These are phyloP conservation scores for Cercospora berteroae DNA, from an alignment of 2,329 filamentous ascomycete species.

Conservation along the genomic window DNA sequence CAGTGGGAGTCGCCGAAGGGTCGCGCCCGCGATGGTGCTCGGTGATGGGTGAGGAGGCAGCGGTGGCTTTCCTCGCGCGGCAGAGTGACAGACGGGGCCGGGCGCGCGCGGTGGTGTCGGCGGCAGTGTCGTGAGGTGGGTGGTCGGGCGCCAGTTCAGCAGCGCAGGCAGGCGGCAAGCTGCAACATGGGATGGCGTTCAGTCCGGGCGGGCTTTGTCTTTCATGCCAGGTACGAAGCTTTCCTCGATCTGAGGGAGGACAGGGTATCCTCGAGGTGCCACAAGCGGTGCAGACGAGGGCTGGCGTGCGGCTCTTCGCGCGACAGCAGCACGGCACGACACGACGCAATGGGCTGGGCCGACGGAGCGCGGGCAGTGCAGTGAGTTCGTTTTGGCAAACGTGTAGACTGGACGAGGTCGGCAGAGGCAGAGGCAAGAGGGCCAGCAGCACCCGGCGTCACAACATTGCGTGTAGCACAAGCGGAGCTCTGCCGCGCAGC, in stretches of 20 bases:
- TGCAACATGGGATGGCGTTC: not conserved
- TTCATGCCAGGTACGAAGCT: constrained; percentile 10
- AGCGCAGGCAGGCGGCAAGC: not conserved
- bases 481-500: not conserved
- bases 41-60: not conserved
- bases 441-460: not conserved
- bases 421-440: not conserved
- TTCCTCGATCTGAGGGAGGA: constrained; percentile 9
- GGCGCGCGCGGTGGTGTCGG: not conserved
- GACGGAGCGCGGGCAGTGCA: not conserved
- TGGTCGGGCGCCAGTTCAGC: not conserved
- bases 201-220: constrained; percentile 2
- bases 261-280: constrained; percentile 3
- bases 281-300: not conserved
- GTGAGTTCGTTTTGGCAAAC: not conserved
- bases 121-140: not conserved
- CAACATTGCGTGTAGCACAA: not conserved
- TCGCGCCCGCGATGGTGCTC: not conserved
- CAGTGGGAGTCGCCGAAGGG: not conserved
- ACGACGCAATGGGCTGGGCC: not conserved
- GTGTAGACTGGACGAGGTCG: not conserved
- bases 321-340: not conserved
- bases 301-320: not conserved
- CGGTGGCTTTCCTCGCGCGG: not conserved
- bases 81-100: not conserved